phyloP scores from a whole-genome alignment of 2,329 filamentous ascomycete genomes.

The Microdochium bolleyi region DNA sequence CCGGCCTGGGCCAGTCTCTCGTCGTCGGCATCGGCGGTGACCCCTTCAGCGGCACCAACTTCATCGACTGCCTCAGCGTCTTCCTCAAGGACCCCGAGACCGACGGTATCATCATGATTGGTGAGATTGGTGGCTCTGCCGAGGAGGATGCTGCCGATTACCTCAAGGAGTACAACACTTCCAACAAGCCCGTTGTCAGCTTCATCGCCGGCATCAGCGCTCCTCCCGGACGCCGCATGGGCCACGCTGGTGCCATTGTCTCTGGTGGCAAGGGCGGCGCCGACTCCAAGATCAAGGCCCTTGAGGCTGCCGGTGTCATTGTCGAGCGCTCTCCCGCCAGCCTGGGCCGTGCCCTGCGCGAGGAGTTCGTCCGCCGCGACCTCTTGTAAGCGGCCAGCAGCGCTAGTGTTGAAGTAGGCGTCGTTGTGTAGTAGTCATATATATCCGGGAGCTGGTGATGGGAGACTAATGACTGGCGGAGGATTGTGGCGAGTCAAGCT shows the following conservation, averaged over 20 bases:
- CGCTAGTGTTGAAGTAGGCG: neutral
- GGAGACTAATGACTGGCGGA: neutral
- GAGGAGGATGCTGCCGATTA: constrained; percentile 98
- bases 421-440: neutral
- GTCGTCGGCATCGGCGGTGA: constrained; percentile 98
- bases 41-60: constrained; percentile 98
- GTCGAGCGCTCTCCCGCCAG: constrained; percentile 91
- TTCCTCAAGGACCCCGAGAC: constrained; percentile 95
- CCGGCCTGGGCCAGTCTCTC: constrained; percentile 93
- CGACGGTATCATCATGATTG: constrained; percentile 99
- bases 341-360: constrained; percentile 88
- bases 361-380: constrained; percentile 93
- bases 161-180: constrained; percentile 83
- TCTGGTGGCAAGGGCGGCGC: constrained; percentile 96
- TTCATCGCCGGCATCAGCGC: constrained; percentile 99
- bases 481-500: neutral
- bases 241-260: constrained; percentile 96
- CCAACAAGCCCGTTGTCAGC: constrained; percentile 92
- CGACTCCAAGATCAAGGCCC: constrained; percentile 94
- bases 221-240: constrained; percentile 93
- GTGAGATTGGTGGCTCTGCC: constrained; percentile 94
- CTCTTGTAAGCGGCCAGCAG: constrained; percentile 57
- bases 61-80: constrained; percentile 97
- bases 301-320: constrained; percentile 87
- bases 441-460: neutral